Base-by-base conservation (phyloP, 164 flowering plant species). In the Macadamia integrifolia region DNA sequence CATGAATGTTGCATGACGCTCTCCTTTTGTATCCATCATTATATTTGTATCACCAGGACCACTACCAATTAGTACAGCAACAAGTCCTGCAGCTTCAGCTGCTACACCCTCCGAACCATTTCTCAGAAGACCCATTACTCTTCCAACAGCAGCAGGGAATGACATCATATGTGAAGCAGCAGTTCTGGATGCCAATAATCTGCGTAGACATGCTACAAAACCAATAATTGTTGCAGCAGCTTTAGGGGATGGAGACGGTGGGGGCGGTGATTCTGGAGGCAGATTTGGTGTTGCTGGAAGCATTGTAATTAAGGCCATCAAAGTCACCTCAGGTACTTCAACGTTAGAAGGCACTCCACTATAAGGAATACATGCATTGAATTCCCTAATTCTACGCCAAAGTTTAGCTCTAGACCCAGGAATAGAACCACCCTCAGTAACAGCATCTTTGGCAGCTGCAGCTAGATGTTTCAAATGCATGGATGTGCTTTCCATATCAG, bases 151-250 rank as follows among this genome's bases (percentile, higher is more conserved):
- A 71, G 99, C 99, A 75, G 99, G 99, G 81, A 94, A 94, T 42
- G 99, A 87, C 95, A 94, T 89, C 66, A 94, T 91, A 80, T 94
- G 99, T 32, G 99, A 92, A 53, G 98, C 86, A 60, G 99, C 97
- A 86, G 76, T 89, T 80, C 83, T 83, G 67, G 99, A 94, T 56
- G 97, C 84, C 49, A 94, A 71, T 67, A 94, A 75, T 75, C 99
- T 84, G 66, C 87, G 97, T 70, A 94, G 82, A 73, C 99, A 94
- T 56, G 91, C 86, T 73, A 92, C 73, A 68, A 94, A 92, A 0
- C 98, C 98, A 77, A 89, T 91, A 17, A 92, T 87, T 3, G 99
- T 94, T 66, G 99, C 99, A 70, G 99, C 97, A 61, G 97, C 99
- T 81, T 94, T 94, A 55, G 99, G 99, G 10, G 99, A 94, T 77